phyloP scores from a whole-genome alignment of 169 alveolate species.

The Plasmodium cynomolgi region DNA sequence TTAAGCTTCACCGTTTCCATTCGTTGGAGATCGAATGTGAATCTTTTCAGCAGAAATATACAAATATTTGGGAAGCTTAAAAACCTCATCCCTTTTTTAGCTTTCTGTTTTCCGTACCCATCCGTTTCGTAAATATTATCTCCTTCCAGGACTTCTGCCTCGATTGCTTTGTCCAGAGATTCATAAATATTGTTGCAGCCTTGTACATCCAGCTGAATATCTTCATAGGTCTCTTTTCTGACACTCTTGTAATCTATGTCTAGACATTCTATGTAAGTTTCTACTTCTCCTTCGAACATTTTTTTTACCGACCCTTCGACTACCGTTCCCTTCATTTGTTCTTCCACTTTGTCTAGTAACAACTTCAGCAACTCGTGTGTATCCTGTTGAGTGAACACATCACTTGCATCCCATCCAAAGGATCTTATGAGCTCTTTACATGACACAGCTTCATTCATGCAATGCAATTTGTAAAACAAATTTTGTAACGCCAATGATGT shows the following conservation, averaged over 20 bases:
- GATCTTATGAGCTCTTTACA: constrained; percentile 92
- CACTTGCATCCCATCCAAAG: constrained; percentile 97
- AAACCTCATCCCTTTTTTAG: constrained; percentile 93
- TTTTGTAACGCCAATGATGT: constrained; percentile 92
- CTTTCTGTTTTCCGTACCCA: constrained; percentile 91
- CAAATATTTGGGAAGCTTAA: constrained; percentile 94
- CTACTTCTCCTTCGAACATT: constrained; percentile 96
- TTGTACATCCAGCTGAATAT: constrained; percentile 94
- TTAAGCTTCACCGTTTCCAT: constrained; percentile 93
- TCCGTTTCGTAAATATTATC: constrained; percentile 97
- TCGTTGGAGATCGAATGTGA: constrained; percentile 88
- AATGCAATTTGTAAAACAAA: constrained; percentile 92
- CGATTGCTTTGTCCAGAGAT: constrained; percentile 91
- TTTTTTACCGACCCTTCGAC: constrained; percentile 95
- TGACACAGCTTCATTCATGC: constrained; percentile 92
- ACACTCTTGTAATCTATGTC: constrained; percentile 93
- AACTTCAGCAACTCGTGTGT: constrained; percentile 95
- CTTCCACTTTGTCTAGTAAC: constrained; percentile 95
- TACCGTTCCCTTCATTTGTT: constrained; percentile 95
- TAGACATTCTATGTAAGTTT: constrained; percentile 94
- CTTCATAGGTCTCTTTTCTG: constrained; percentile 90
- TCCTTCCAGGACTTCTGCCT: constrained; percentile 95
- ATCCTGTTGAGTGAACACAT: constrained; percentile 97
- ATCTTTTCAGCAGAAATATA: constrained; percentile 92
- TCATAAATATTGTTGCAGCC: constrained; percentile 93